Percentiles rank a stretch among this genome's conserved stretches.
Evolutionary conservation across 768 basidiomycete genomes (phyloP).

Genomic region (Trametes punicea): DNA sequence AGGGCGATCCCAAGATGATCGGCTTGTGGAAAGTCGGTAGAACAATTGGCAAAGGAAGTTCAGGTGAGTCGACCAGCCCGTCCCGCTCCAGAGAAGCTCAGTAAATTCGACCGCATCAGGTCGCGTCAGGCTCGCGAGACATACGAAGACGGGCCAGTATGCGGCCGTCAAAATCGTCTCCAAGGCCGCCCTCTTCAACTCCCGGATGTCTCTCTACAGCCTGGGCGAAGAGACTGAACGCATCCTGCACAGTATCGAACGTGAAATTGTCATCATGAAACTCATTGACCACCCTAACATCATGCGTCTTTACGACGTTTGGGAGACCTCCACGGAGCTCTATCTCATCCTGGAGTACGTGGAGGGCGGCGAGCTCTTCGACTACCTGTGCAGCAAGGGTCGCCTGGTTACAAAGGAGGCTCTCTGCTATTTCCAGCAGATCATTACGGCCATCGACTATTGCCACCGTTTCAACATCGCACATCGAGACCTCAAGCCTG

Average conservation of each 20-base stretch:
- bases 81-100: not conserved
- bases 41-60: constrained; percentile 53
- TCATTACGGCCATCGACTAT: constrained; percentile 87
- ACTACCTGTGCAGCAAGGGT: constrained; percentile 81
- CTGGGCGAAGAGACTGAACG: constrained; percentile 75
- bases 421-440: constrained; percentile 86
- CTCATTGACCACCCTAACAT: constrained; percentile 94
- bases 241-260: constrained; percentile 75
- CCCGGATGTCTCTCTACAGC: constrained; percentile 63
- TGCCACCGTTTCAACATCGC: constrained; percentile 94
- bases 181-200: constrained; percentile 62
- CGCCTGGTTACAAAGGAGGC: constrained; percentile 70
- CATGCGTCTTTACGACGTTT: constrained; percentile 93
- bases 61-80: constrained; percentile 33
- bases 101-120: constrained; percentile 45
- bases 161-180: constrained; percentile 95
- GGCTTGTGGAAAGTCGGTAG: constrained; percentile 54
- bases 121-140: constrained; percentile 85
- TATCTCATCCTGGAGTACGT: constrained; percentile 94
- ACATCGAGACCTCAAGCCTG: constrained; percentile 92
- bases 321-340: constrained; percentile 88
- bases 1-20: constrained; percentile 39
- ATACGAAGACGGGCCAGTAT: constrained; percentile 82
- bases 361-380: constrained; percentile 92
- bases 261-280: constrained; percentile 98